These are phyloP conservation scores for Anisodus tanguticus DNA, from an alignment of 257 asterid genomes.

Conservation along the genomic window DNA sequence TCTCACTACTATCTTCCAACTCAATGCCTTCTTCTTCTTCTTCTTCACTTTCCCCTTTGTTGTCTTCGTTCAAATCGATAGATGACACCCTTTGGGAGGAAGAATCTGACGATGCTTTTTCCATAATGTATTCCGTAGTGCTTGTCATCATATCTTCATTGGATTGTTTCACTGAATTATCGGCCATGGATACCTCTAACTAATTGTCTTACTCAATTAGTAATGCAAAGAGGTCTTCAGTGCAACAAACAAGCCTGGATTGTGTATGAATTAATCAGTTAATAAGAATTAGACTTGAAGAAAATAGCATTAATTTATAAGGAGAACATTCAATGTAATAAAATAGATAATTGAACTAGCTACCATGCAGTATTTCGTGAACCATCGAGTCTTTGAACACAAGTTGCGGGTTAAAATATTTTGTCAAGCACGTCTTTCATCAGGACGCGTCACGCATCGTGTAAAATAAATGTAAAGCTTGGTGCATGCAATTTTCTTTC, in stretches of 20 bases:
- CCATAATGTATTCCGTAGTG: constrained; percentile 25
- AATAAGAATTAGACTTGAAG: background rate
- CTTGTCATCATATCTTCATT: background rate
- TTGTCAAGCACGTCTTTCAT: too few relatives aligned
- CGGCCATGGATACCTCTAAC: constrained; percentile 39
- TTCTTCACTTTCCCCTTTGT: constrained; percentile 1
- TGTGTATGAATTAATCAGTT: background rate
- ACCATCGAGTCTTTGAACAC: constrained; percentile 68
- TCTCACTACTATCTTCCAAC: constrained; percentile 38
- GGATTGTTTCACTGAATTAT: constrained; percentile 15
- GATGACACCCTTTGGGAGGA: constrained; percentile 50
- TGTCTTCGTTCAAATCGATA: constrained; percentile 71
- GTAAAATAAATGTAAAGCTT: background rate
- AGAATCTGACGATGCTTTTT: constrained; percentile 42
- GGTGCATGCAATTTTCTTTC: background rate
- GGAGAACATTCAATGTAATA: background rate
- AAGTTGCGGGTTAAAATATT: constrained; percentile 51
- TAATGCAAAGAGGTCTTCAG: background rate
- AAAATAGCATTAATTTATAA: background rate
- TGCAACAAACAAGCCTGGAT: background rate
- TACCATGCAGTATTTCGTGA: constrained; percentile 54
- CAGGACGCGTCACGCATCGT: too few relatives aligned
- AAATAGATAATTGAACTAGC: background rate
- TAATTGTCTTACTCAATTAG: background rate
- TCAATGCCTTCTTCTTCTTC: constrained; percentile 41